Evolutionary conservation across 805 yeast genomes (phyloP), one percentile per base, ranked within the genome.

Genomic region (Saturnispora dispora): DNA sequence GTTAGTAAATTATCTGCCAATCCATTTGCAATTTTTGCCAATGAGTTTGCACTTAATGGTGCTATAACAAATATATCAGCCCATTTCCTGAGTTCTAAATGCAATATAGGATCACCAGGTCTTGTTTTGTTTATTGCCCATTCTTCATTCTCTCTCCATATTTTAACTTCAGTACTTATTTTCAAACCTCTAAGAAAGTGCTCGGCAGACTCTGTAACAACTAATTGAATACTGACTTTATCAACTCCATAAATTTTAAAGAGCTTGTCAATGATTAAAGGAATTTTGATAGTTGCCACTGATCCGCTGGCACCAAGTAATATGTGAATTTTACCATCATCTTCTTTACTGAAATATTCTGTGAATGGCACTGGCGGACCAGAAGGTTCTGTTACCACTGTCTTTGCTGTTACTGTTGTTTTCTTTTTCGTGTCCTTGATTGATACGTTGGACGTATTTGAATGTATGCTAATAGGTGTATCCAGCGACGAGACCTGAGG

Each of bases 131-230:
- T 67, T 30, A 62, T 61, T 4, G 71, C 67, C 99, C 99, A 91
- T 68, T 91, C 98, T 64, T 93, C 99, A 53, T 78, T 77, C 63
- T 93, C 97, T 62, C 90, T 77, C 98, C 98, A 91, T 17, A 90
- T 79, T 54, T 82, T 83, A 23, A 89, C 88, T 59, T 83, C 83
- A 17, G 83, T 75, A 22, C 86, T 66, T 62, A 79, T 67, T 59
- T 80, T 67, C 67, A 70, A 37, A 71, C 76, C 83, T 57, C 68
- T 67, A 48, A 84, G 66, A 53, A 95, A 91, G 63, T 86, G 90
- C 55, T 84, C 88, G 0, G 97, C 96, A 1, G 95, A 79, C 53
- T 81, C 77, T 4, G 96, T 89, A 23, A 86, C 85, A 23, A 90
- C 88, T 48, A 90, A 71, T 66, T 90, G 96, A 55, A 90, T 86